Evolutionary conservation across 768 basidiomycete species (phyloP).

Genomic region (Inosperma sp.): DNA sequence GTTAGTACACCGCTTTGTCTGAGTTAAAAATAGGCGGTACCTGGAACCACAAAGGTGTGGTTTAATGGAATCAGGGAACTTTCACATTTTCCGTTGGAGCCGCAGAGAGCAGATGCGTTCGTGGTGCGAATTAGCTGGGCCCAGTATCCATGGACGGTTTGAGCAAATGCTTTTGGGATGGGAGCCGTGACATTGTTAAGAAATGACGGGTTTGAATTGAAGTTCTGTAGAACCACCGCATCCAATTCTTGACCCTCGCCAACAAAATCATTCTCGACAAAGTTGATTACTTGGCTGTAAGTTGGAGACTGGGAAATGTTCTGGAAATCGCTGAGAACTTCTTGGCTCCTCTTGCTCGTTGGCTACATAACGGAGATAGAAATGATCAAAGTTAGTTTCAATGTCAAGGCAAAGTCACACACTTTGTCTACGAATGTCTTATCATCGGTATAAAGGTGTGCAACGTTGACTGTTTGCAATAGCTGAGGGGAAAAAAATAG

Average conservation of each 20-base stretch:
- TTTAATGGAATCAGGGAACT: constrained; percentile 87
- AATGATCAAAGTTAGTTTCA: background rate
- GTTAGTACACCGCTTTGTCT: background rate
- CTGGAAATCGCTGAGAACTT: constrained; percentile 66
- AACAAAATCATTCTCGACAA: constrained; percentile 69
- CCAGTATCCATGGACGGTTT: constrained; percentile 87
- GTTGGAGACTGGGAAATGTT: constrained; percentile 49
- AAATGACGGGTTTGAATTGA: constrained; percentile 60
- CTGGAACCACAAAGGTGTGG: constrained; percentile 87
- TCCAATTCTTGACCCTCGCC: constrained; percentile 86
- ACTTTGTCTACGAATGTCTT: constrained; percentile 86
- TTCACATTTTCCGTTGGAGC: constrained; percentile 55
- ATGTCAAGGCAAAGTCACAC: constrained; percentile 9
- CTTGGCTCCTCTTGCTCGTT: constrained; percentile 58
- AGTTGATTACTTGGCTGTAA: constrained; percentile 59
- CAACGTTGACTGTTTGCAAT: constrained; percentile 82
- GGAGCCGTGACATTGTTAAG: constrained; percentile 66
- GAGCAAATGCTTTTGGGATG: constrained; percentile 64
- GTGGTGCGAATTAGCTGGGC: constrained; percentile 70
- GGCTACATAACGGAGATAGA: constrained; percentile 56
- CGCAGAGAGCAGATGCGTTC: constrained; percentile 66
- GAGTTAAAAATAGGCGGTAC: constrained; percentile 28
- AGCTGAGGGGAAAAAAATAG: constrained; percentile 48
- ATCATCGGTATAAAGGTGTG: constrained; percentile 67
- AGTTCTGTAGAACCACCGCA: constrained; percentile 54